Evolutionary conservation across 164 flowering plant species (phyloP), one percentile per base, ranked within the genome.

Genomic region (Pachysandra terminalis): DNA sequence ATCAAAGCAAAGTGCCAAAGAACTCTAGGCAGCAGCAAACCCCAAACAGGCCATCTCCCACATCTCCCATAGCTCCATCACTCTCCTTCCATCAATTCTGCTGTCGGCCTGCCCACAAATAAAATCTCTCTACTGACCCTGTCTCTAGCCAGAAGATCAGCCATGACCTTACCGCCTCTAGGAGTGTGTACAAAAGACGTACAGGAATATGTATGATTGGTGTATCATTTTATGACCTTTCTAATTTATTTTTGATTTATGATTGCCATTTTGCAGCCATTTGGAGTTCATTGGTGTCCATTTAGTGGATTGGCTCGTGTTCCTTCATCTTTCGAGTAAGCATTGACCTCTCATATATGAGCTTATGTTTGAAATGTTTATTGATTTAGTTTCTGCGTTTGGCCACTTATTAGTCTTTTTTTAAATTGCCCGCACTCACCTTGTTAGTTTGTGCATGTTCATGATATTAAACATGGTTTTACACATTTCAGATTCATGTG

Each of bases 261-360:
- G 48, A 65, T 28, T 56, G n/a, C 21, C 26, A 51, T 73, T 68
- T 66, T 81, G 76, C 86, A 86, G 90, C 82, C 83, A 60, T 67
- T 78, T 77, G 77, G 84, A 68, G 73, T 83, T 61, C 88, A 87
- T 17, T 85, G 87, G 85, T 85, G 91, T 69, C 91, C 91, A 32
- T 81, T 75, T 64, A 74, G 79, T 76, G 83, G 84, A 68, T 62
- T 85, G 37, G 49, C 80, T 6, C 68, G 72, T 22, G 64, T 81
- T 40, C 63, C 79, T 52, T 70, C 83, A 66, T 71, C 85, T 45
- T 77, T 80, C 64, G 87, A 83, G 91, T 87, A 81, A 82, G 88
- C 67, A 61, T 27, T 41, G 40, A 49, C 54, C 24, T 68, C 45
- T 45, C 53, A 9, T n/a, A 21, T 25, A 19, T 22, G 72, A 35